phyloP scores from a whole-genome alignment of 371 early-diverging fungal species.

The Apophysomyces trapeziformis region DNA sequence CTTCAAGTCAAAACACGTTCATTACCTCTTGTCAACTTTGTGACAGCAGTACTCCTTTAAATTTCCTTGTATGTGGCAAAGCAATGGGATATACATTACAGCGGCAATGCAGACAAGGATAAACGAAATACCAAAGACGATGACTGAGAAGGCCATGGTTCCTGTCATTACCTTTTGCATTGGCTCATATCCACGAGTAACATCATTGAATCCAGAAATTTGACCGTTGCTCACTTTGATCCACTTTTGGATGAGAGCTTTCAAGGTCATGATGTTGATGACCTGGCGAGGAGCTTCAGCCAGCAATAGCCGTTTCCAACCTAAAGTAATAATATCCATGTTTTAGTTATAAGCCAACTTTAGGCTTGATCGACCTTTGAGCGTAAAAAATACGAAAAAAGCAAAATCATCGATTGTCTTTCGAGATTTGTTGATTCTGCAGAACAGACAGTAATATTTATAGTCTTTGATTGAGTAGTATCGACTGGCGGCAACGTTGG shows the following conservation, averaged over 20 bases:
- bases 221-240: conserved; percentile 26
- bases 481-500: conserved; percentile 73
- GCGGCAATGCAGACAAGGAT: conserved; percentile 64
- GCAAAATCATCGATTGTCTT: conserved; percentile 72
- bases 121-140: conserved; percentile 55
- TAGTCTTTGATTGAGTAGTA: conserved; percentile 65
- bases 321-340: conserved; percentile 24
- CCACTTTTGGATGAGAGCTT: conserved; percentile 37
- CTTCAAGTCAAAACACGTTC: neutral
- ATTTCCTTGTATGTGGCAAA: conserved; percentile 84
- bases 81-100: conserved; percentile 79
- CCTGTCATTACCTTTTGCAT: conserved; percentile 42
- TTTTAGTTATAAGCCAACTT: too few species aligned
- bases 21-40: conserved; percentile 85
- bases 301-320: conserved; percentile 86
- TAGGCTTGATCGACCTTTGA: conserved; percentile 65
- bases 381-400: conserved; percentile 84
- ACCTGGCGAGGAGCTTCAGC: conserved; percentile 88
- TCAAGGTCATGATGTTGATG: conserved; percentile 53
- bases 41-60: conserved; percentile 92
- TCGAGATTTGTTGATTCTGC: conserved; percentile 67
- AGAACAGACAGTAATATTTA: conserved; percentile 83
- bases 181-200: conserved; percentile 26
- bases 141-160: conserved; percentile 47
- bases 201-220: conserved; percentile 23